These are phyloP conservation scores for Gynostemma pentaphyllum DNA, from an alignment of 306 rosid species.

Conservation along the genomic window DNA sequence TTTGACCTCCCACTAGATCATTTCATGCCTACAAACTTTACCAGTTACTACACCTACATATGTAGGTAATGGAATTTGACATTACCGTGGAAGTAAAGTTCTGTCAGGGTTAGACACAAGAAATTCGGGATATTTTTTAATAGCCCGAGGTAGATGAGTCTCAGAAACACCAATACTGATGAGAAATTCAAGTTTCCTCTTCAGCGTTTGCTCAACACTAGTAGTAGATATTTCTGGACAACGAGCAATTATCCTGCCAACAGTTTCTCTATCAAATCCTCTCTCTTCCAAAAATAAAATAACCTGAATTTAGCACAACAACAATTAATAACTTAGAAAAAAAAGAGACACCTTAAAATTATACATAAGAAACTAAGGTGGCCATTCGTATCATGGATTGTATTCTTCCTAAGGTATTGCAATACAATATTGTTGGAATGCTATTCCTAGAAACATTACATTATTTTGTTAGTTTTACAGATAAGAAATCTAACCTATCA, in stretches of 20 bases:
- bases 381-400: no score
- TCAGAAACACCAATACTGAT: conserved; percentile 38
- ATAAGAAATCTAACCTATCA: no score
- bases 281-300: conserved; percentile 52
- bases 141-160: conserved; percentile 47
- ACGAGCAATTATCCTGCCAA: conserved; percentile 50
- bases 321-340: conserved; percentile 9
- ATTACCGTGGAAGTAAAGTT: conserved; percentile 65
- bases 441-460: no score
- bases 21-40: not conserved
- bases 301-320: conserved; percentile 35
- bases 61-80: not conserved
- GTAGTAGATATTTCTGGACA: conserved; percentile 78
- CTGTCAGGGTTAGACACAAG: conserved; percentile 55
- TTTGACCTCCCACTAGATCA: not conserved
- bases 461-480: no score
- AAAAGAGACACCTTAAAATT: not conserved
- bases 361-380: no score
- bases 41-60: not conserved
- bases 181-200: conserved; percentile 64
- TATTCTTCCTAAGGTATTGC: no score
- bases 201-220: conserved; percentile 51
- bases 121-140: conserved; percentile 74
- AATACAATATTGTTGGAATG: no score
- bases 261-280: conserved; percentile 50